Evolutionary conservation across 2,329 filamentous ascomycete species (phyloP), one percentile per base, ranked within the genome.

Genomic region (Aspergillus luchuensis): DNA sequence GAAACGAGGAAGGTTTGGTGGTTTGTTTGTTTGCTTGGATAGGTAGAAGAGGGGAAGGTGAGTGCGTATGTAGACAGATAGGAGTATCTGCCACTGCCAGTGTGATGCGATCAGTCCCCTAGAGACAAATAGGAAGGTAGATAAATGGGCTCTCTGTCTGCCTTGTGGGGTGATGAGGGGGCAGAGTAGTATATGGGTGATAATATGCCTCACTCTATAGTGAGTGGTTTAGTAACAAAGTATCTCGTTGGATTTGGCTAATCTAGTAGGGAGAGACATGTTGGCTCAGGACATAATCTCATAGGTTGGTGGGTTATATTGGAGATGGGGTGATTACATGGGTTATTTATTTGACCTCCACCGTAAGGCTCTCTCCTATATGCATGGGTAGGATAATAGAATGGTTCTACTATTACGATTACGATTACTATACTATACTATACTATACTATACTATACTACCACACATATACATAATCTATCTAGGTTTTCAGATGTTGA

Each of bases 141-240:
- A 19, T 13, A 45, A 45, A 8, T 19, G 23, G 5, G n/a, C 8
- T 45, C 5, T 19, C 13, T 45, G 17, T 43, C 17, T 21, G 41
- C 19, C 33, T 36, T 36, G 41, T 45, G 41, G 41, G 54, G 49
- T n/a, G 30, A 10, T 33, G 25, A 23, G 17, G 33, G 33, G 33
- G 33, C 15, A 36, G 5, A 33, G 53, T 25, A 36, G 30, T 56
- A 62, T 30, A 51, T 49, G 48, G 59, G 25, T 28, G 10, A 4
- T 45, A 19, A 11, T 36, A 13, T 36, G 33, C 33, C 33, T 36
- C 33, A 36, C 5, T 36, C 11, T 36, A 36, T 15, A 36, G 33
- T 36, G 33, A 13, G 11, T 36, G 11, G 33, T 36, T 13, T 36
- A 36, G 11, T 28, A 28, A 28, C 25, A 28, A 28, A 28, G 25